Conservation (phyloP, 31 red algal genomes). For the Odonthalia washingtoniensis region DNA sequence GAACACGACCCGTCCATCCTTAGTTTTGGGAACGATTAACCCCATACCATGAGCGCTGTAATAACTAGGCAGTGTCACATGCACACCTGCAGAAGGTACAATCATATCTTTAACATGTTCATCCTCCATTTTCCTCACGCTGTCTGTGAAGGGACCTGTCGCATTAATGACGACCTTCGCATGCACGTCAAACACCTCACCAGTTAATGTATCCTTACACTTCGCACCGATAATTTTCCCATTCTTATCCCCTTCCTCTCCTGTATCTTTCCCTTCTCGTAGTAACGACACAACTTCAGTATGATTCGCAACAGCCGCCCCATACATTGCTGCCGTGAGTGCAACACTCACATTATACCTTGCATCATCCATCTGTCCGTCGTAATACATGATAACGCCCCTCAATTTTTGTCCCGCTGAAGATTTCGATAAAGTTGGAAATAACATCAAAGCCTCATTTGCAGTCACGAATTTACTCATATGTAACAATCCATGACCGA, state of each 20-base stretch:
- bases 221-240: slow-evolving; percentile 68
- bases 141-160: slow-evolving; percentile 89
- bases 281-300: slow-evolving; percentile 82
- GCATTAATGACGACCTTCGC: slow-evolving; percentile 92
- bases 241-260: slow-evolving; percentile 28
- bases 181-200: slow-evolving; percentile 85
- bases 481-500: slow-evolving; percentile 85
- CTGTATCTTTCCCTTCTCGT: slow-evolving; percentile 23
- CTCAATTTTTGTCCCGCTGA: slow-evolving; percentile 75
- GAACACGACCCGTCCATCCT: slow-evolving; percentile 95
- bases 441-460: slow-evolving; percentile 78
- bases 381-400: slow-evolving; percentile 92
- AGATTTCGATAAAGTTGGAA: slow-evolving; percentile 82
- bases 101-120: slow-evolving; percentile 74
- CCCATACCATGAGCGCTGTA: slow-evolving; percentile 92
- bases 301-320: slow-evolving; percentile 92
- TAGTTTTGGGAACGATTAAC: slow-evolving; percentile 93
- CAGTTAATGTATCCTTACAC: slow-evolving; percentile 76
- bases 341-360: slow-evolving; percentile 84
- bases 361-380: slow-evolving; percentile 96
- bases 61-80: slow-evolving; percentile 86
- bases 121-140: slow-evolving; percentile 76
- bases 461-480: slow-evolving; percentile 90
- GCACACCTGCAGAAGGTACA: slow-evolving; percentile 82
- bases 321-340: slow-evolving; percentile 83